A percentile compares a stretch with the other conserved stretches of the same genome.
Conservation (phyloP, 208 protist genomes). For the Wallacemonas sp. region DNA sequence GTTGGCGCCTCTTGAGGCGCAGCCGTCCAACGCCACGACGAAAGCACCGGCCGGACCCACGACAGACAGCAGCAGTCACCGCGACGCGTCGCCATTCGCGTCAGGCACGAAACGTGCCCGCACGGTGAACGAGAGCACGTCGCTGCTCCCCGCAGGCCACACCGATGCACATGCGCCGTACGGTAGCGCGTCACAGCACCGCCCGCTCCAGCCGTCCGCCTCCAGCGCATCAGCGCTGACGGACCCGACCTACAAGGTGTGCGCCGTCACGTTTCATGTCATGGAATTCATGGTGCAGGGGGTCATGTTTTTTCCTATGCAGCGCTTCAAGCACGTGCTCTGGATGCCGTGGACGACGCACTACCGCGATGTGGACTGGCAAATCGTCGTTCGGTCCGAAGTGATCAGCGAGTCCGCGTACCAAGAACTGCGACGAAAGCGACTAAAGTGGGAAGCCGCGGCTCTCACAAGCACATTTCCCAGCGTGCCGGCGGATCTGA, state of each 20-base stretch:
- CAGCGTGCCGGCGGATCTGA: not conserved
- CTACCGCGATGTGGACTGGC: conserved; percentile 66
- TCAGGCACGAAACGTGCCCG: not conserved
- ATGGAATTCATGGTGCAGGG: conserved; percentile 77
- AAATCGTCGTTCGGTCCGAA: conserved; percentile 32
- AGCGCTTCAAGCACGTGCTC: conserved; percentile 43
- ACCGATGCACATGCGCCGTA: not conserved
- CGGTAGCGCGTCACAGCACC: too few species aligned
- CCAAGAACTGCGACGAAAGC: conserved; percentile 6
- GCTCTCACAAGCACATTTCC: not conserved
- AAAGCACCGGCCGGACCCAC: not conserved
- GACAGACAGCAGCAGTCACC: not conserved
- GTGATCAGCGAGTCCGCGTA: conserved; percentile 16
- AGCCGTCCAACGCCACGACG: not conserved
- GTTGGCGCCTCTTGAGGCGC: conserved; percentile 20
- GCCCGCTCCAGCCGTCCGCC: not conserved
- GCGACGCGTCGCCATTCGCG: not conserved
- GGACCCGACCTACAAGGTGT: conserved; percentile 23
- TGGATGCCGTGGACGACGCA: conserved; percentile 65
- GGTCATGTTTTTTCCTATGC: conserved; percentile 60
- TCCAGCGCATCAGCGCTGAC: not conserved
- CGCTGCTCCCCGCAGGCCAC: conserved; percentile 2
- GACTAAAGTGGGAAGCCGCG: not conserved
- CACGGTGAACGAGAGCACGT: not conserved
- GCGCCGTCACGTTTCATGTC: conserved; percentile 54